Conservation (phyloP, 352 stramenopile genomes). For the Phytophthora chlamydospora region DNA sequence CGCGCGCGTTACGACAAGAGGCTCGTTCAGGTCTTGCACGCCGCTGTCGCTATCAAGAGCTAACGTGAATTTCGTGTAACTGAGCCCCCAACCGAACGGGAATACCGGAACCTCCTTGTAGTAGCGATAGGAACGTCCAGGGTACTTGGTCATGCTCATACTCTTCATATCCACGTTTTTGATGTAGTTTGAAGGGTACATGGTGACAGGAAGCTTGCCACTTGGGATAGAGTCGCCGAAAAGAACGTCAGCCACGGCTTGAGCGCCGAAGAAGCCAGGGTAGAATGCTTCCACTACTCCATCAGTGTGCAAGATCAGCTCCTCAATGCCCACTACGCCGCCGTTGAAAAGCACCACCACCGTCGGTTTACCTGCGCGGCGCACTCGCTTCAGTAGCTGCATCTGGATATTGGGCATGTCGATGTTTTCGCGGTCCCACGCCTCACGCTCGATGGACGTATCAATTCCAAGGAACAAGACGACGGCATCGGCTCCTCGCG, state of each 20-base stretch:
- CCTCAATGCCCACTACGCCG: conserved; percentile 78
- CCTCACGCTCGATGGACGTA: conserved; percentile 79
- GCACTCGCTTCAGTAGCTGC: conserved; percentile 74
- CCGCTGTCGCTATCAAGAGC: conserved; percentile 17
- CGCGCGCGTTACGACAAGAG: conserved; percentile 41
- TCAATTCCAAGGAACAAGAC: conserved; percentile 88
- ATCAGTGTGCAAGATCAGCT: conserved; percentile 69
- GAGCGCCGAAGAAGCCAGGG: conserved; percentile 79
- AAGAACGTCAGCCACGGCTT: conserved; percentile 82
- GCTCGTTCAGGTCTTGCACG: conserved; percentile 7
- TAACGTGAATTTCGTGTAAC: conserved; percentile 88
- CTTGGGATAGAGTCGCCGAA: conserved; percentile 84
- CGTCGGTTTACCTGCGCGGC: conserved; percentile 57
- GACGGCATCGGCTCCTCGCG: conserved; percentile 51
- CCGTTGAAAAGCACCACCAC: conserved; percentile 92
- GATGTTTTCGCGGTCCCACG: conserved; percentile 76
- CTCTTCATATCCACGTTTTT: conserved; percentile 79
- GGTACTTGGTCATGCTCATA: conserved; percentile 91
- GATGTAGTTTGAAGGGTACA: conserved; percentile 87
- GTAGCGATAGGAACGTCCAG: conserved; percentile 92
- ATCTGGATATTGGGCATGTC: conserved; percentile 75
- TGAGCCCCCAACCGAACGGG: conserved; percentile 90
- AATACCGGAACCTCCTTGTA: conserved; percentile 90
- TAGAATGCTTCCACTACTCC: conserved; percentile 84
- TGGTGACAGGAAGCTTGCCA: conserved; percentile 87